These are phyloP conservation scores for Citrus hindsii DNA, from an alignment of 345 rosid genomes.

Conservation along the genomic window DNA sequence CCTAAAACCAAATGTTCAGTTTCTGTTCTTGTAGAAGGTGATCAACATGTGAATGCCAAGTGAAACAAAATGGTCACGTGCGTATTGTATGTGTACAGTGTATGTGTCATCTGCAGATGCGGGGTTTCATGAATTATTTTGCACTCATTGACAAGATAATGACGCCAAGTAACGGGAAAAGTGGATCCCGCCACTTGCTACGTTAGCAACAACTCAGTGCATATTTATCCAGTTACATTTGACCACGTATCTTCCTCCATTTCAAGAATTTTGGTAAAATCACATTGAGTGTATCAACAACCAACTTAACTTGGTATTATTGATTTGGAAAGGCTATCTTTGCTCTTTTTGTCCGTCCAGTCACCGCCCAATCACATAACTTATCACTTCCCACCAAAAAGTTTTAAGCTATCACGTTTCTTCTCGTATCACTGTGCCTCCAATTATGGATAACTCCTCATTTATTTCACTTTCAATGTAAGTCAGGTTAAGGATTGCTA, in stretches of 20 bases:
- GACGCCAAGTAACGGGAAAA: not conserved
- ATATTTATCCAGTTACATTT: not conserved
- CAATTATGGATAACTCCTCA: no score
- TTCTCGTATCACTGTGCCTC: not conserved
- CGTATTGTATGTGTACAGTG: not conserved
- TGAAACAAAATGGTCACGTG: not conserved
- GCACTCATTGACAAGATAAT: not conserved
- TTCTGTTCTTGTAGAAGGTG: not conserved
- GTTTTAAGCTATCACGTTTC: not conserved
- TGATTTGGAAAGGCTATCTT: not conserved
- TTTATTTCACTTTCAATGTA: not conserved
- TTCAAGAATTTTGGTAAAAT: no score
- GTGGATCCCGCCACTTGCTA: slow-evolving; percentile 1
- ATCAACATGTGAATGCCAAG: not conserved
- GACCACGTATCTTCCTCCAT: not conserved
- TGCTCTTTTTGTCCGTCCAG: not conserved
- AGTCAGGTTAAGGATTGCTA: no score
- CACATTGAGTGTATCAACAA: no score
- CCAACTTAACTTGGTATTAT: no score
- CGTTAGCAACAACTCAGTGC: not conserved
- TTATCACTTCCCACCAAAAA: not conserved
- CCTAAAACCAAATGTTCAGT: not conserved
- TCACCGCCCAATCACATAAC: not conserved
- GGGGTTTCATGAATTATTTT: not conserved
- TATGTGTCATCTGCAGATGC: not conserved